A percentile compares a stretch with the other conserved stretches of the same genome.
Conservation (phyloP, 768 basidiomycete genomes). For the Rhodotorula kratochvilovae region DNA sequence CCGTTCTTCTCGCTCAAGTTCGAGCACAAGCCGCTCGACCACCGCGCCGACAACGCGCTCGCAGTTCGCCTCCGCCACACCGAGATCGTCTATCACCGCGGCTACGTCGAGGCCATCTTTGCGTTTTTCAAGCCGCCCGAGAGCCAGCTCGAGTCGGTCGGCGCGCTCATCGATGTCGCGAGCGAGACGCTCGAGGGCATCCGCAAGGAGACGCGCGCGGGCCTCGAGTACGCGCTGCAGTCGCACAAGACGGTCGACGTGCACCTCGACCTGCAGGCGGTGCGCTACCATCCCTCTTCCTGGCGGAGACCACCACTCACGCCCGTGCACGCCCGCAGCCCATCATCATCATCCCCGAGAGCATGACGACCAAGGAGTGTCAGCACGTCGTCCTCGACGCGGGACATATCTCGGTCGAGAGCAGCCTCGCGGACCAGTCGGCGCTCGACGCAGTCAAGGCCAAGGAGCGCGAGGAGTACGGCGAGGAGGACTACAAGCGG, state of each 20-base stretch:
- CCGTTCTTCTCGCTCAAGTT: constrained; percentile 85
- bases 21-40: constrained; percentile 85
- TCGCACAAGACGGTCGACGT: constrained; percentile 92
- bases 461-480: constrained; percentile 78
- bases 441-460: constrained; percentile 69
- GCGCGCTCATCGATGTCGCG: constrained; percentile 82
- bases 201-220: constrained; percentile 86
- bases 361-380: constrained; percentile 69
- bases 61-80: constrained; percentile 69
- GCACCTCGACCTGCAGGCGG: constrained; percentile 89
- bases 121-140: constrained; percentile 89
- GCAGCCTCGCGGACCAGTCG: constrained; percentile 78
- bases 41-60: constrained; percentile 82
- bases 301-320: not conserved
- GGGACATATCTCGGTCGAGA: constrained; percentile 84
- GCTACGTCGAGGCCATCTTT: constrained; percentile 86
- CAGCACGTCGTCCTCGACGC: constrained; percentile 90
- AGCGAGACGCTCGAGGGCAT: constrained; percentile 89
- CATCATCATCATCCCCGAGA: constrained; percentile 92
- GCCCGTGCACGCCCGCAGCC: constrained; percentile 50
- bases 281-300: constrained; percentile 6
- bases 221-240: constrained; percentile 86
- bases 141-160: constrained; percentile 90
- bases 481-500: constrained; percentile 75
- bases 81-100: constrained; percentile 93